phyloP scores from a whole-genome alignment of 2,329 filamentous ascomycete species.

The Aciculosporium take region DNA sequence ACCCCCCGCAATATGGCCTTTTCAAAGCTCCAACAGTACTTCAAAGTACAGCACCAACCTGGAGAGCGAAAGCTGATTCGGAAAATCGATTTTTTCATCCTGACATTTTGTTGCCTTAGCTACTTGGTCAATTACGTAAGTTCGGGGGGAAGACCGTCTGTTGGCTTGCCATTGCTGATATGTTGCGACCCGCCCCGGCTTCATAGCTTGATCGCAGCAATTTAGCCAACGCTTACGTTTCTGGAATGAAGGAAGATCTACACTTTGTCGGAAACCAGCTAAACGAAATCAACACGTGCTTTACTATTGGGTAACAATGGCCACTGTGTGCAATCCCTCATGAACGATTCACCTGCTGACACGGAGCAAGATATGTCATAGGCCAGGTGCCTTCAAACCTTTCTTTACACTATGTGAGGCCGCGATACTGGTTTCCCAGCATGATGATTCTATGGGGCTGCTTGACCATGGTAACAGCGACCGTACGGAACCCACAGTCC shows the following conservation, averaged over 20 bases:
- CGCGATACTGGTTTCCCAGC: constrained; percentile 46
- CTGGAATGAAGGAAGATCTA: constrained; percentile 36
- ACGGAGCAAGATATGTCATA: constrained; percentile 24
- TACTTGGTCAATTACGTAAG: constrained; percentile 5
- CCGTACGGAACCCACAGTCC: constrained; percentile 21
- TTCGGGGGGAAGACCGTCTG: too few relatives aligned
- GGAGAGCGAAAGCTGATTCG: constrained; percentile 32
- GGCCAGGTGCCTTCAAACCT: constrained; percentile 50
- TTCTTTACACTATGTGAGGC: constrained; percentile 47
- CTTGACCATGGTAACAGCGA: constrained; percentile 42
- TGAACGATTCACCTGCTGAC: background rate
- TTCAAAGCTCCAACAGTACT: constrained; percentile 17
- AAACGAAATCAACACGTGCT: constrained; percentile 39
- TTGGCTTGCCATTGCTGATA: background rate
- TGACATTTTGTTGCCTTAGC: constrained; percentile 6
- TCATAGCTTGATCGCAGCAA: constrained; percentile 18
- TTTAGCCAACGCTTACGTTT: constrained; percentile 26
- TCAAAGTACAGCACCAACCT: constrained; percentile 20
- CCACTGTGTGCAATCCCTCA: background rate
- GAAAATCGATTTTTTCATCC: constrained; percentile 36
- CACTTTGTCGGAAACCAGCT: constrained; percentile 27
- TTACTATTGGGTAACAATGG: constrained; percentile 41
- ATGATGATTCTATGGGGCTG: constrained; percentile 52
- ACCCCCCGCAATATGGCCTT: constrained; percentile 12
- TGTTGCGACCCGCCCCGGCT: too few relatives aligned